A percentile compares a stretch with the other conserved stretches of the same genome.
Conservation (phyloP, 1,284 basidiomycete species). For the Cerioporus squamosus region DNA sequence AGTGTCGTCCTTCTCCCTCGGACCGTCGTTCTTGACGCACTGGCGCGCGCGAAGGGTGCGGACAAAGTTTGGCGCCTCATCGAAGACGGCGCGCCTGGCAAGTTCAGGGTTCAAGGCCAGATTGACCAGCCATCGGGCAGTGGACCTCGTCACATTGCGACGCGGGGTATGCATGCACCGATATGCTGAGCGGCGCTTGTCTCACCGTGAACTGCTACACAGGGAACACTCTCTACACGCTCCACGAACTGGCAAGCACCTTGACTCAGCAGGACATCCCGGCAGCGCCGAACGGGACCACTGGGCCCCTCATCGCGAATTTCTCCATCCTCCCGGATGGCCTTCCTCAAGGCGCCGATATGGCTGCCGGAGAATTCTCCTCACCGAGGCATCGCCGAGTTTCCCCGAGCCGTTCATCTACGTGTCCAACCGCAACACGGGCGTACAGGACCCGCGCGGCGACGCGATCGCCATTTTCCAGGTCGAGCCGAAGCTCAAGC, state of each 20-base stretch:
- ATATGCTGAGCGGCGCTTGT: background rate
- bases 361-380: slow-evolving; percentile 55
- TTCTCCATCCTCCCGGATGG: slow-evolving; percentile 60
- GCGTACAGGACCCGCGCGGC: slow-evolving; percentile 37
- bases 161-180: slow-evolving; percentile 44
- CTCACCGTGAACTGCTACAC: background rate
- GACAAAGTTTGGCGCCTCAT: slow-evolving; percentile 70
- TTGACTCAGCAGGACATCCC: slow-evolving; percentile 67
- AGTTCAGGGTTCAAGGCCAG: slow-evolving; percentile 59
- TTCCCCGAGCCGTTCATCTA: slow-evolving; percentile 42
- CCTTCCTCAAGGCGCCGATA: slow-evolving; percentile 50
- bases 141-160: slow-evolving; percentile 68
- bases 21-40: background rate
- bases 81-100: slow-evolving; percentile 40
- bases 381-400: slow-evolving; percentile 32
- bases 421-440: slow-evolving; percentile 46
- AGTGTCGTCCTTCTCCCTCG: too few species aligned
- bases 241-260: slow-evolving; percentile 70
- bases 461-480: slow-evolving; percentile 43
- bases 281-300: slow-evolving; percentile 44
- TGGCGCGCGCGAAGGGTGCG: slow-evolving; percentile 51
- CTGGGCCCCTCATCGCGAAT: slow-evolving; percentile 49
- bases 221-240: slow-evolving; percentile 62
- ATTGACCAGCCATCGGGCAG: slow-evolving; percentile 67
- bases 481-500: slow-evolving; percentile 30